Conservation (phyloP, 148 eudicot genomes). For the Vaccinium myrtillus region DNA sequence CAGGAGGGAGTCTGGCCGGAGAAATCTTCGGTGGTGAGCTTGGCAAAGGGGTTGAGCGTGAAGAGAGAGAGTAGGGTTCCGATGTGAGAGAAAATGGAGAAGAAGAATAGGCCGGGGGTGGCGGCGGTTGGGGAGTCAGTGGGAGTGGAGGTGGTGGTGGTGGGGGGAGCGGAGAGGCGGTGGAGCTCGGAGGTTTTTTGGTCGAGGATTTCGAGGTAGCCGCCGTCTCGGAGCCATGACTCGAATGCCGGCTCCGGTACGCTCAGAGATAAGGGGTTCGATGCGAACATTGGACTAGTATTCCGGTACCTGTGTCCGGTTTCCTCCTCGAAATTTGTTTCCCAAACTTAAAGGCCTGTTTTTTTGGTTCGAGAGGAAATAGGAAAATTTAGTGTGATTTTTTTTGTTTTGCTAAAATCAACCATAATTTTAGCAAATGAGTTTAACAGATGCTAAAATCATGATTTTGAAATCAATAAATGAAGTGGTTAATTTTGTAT, state of each 20-base stretch:
- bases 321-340: background rate
- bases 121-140: conserved; percentile 17
- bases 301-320: background rate
- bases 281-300: conserved; percentile 39
- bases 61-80: conserved; percentile 60
- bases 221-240: conserved; percentile 93
- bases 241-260: conserved; percentile 84
- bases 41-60: conserved; percentile 73
- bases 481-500: too few species aligned
- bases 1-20: conserved; percentile 44
- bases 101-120: conserved; percentile 28
- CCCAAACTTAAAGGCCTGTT: background rate
- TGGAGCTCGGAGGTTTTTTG: conserved; percentile 79
- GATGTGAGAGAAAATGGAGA: conserved; percentile 41
- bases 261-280: conserved; percentile 79
- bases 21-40: conserved; percentile 63
- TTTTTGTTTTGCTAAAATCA: too few species aligned
- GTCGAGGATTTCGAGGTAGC: conserved; percentile 86
- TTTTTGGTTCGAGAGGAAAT: too few species aligned
- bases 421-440: too few species aligned
- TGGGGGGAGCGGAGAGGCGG: conserved; percentile 51
- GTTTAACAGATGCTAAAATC: too few species aligned
- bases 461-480: too few species aligned
- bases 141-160: conserved; percentile 24
- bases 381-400: too few species aligned